Evolutionary conservation across 2,329 filamentous ascomycete genomes (phyloP), one percentile per base, ranked within the genome.

Genomic region (Dothiorella sarmentorum): DNA sequence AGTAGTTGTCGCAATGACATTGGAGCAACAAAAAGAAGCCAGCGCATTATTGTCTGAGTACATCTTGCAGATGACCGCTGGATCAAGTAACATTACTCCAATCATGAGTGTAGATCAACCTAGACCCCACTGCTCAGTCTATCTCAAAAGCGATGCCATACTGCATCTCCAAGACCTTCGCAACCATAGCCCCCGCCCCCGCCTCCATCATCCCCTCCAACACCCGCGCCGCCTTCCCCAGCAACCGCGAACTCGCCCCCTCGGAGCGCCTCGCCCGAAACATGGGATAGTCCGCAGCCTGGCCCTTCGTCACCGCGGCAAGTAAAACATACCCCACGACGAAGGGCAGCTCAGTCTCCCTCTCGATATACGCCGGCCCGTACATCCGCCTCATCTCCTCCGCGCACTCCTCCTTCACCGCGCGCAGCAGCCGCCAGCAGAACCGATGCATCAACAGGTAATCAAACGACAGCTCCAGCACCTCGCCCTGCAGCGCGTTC

Each of bases 251-350:
- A 15, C 44, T 65, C 3, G 63, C 59, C 17, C 60, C 49, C 5
- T 44, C 59, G 1, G 31, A 18, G 2, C 37, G 37, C 7, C 37
- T 18, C 11, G n/a, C 7, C 17, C 18, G n/a, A 3, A 40, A 40
- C 9, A 18, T 10, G 7, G 37, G 37, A 11, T 40, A 40, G 37
- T 18, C 17, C 2, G 17, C 37, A 10, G 37, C 37, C 7, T 20
- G 37, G 1, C 18, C 4, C 37, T 20, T 6, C 5, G n/a, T 17
- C 17, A 49, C 18, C 3, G 69, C 69, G 4, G 68, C 66, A 62
- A 70, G 67, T 51, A 79, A 70, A 20, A 78, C 71, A 53, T 71
- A 78, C 3, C 72, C 73, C 1, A 78, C 72, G 0, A 78, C 43
- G 24, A 68, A 76, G 0, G 76, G 74, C 4, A 79, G 66, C 60